These are phyloP conservation scores for Stenocarpella maydis DNA, from an alignment of 2,329 filamentous ascomycete species.

Conservation along the genomic window DNA sequence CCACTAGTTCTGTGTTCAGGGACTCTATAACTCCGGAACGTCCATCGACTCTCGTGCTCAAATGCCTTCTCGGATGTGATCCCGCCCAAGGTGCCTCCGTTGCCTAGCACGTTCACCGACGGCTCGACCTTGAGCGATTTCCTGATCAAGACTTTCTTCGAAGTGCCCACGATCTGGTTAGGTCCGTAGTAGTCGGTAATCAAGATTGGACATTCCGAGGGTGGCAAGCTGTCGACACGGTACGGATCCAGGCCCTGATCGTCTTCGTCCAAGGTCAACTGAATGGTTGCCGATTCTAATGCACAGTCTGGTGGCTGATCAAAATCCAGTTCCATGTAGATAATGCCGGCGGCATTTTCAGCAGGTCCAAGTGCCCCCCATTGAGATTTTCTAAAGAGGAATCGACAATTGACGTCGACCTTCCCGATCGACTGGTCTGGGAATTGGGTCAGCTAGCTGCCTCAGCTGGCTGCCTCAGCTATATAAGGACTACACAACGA, in stretches of 20 bases:
- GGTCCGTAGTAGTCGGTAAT: slow-evolving; percentile 16
- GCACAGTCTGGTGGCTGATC: slow-evolving; percentile 39
- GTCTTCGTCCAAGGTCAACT: slow-evolving; percentile 41
- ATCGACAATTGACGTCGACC: not conserved
- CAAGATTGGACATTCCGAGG: not conserved
- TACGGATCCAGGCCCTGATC: slow-evolving; percentile 38
- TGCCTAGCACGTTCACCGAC: not conserved
- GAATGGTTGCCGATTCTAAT: slow-evolving; percentile 39
- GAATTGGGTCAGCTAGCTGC: not conserved
- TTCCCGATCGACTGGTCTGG: slow-evolving; percentile 10
- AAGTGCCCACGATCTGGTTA: not conserved
- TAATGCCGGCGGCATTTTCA: slow-evolving; percentile 39
- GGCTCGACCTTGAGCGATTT: slow-evolving; percentile 5
- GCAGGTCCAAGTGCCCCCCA: slow-evolving; percentile 40
- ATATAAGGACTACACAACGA: too few species aligned
- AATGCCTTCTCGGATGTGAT: slow-evolving; percentile 32
- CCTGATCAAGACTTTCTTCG: not conserved
- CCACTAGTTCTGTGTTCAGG: not conserved
- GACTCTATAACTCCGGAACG: slow-evolving; percentile 36
- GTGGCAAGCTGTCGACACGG: not conserved
- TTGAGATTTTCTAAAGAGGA: slow-evolving; percentile 37
- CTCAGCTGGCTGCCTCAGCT: too few species aligned
- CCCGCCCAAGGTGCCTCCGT: not conserved
- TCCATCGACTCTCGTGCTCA: slow-evolving; percentile 40
- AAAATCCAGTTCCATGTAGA: slow-evolving; percentile 43